Conservation (phyloP, 768 basidiomycete genomes). For the Xerocomus spinulosus region DNA sequence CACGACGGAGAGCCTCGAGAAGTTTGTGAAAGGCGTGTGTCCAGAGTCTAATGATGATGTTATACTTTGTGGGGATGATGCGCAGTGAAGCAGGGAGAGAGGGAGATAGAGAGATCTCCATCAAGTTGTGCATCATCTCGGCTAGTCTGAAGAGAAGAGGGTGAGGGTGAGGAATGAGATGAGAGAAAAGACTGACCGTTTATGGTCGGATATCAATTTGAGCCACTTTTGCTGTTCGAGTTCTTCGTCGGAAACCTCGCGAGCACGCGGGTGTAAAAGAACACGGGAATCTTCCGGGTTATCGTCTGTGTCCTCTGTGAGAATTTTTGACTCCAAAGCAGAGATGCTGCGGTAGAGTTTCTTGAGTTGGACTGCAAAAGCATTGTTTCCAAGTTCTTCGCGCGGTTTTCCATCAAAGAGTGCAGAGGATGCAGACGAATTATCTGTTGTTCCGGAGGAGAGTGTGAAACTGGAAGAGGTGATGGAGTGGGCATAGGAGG, state of each 20-base stretch:
- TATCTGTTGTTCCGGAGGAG: slow-evolving; percentile 69
- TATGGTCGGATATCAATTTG: slow-evolving; percentile 72
- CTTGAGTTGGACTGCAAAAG: slow-evolving; percentile 73
- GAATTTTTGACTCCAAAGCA: slow-evolving; percentile 69
- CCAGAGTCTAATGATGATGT: slow-evolving; percentile 93
- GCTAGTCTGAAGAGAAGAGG: slow-evolving; percentile 58
- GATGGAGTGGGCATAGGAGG: slow-evolving; percentile 67
- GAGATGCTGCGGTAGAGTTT: slow-evolving; percentile 80
- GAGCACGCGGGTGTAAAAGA: slow-evolving; percentile 31
- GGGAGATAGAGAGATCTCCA: slow-evolving; percentile 81
- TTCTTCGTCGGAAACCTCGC: slow-evolving; percentile 45
- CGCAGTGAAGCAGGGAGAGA: slow-evolving; percentile 85
- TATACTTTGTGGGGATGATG: slow-evolving; percentile 89
- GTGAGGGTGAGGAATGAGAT: slow-evolving; percentile 2
- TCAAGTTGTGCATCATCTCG: slow-evolving; percentile 84
- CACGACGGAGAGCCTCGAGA: slow-evolving; percentile 84
- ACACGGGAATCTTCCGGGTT: slow-evolving; percentile 39
- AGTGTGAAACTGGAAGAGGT: slow-evolving; percentile 69
- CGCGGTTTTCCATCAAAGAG: slow-evolving; percentile 55
- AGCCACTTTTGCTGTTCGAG: slow-evolving; percentile 74
- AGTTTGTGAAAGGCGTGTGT: slow-evolving; percentile 85
- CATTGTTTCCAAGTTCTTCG: slow-evolving; percentile 57
- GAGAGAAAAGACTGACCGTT: slow-evolving; percentile 53
- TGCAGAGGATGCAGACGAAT: slow-evolving; percentile 67
- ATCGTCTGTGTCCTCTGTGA: slow-evolving; percentile 56